Percentiles rank a stretch among this genome's conserved stretches.
These are phyloP conservation scores for Vicia villosa DNA, from an alignment of 306 rosid genomes.

Conservation along the genomic window DNA sequence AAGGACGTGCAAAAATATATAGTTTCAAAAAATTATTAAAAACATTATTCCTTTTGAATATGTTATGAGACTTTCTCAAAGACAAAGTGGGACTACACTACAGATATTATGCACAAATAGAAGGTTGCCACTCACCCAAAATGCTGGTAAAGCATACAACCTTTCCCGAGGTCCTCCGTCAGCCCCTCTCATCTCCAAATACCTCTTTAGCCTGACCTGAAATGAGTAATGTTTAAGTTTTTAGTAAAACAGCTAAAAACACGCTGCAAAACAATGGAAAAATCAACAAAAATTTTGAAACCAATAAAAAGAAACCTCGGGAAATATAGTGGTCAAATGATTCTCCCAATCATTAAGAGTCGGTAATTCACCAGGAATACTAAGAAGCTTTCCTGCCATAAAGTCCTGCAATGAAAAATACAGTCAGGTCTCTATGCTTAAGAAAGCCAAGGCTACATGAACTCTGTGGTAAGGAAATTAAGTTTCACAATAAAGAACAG, in stretches of 20 bases:
- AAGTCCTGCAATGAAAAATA: conserved; percentile 64
- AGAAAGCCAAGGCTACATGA: conserved; percentile 12
- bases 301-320: conserved; percentile 57
- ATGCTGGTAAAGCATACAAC: conserved; percentile 83
- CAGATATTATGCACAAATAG: conserved; percentile 7
- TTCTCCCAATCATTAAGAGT: conserved; percentile 90
- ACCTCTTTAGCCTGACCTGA: conserved; percentile 85
- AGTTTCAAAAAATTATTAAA: conserved; percentile 12
- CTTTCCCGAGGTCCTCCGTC: conserved; percentile 84
- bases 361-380: conserved; percentile 73
- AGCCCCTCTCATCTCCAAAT: conserved; percentile 95
- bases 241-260: conserved; percentile 14
- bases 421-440: conserved; percentile 23
- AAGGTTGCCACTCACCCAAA: conserved; percentile 63
- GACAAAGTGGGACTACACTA: conserved; percentile 9
- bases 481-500: background rate
- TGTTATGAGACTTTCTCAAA: conserved; percentile 2
- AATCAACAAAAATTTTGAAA: conserved; percentile 32
- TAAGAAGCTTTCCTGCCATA: conserved; percentile 69
- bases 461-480: background rate
- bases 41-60: conserved; percentile 17
- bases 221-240: conserved; percentile 31
- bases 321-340: conserved; percentile 82
- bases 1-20: conserved; percentile 7
- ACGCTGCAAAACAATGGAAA: conserved; percentile 34